Evolutionary conservation across 1,139 yeast genomes (phyloP).

Genomic region (Debaryomyces singareniensis): DNA sequence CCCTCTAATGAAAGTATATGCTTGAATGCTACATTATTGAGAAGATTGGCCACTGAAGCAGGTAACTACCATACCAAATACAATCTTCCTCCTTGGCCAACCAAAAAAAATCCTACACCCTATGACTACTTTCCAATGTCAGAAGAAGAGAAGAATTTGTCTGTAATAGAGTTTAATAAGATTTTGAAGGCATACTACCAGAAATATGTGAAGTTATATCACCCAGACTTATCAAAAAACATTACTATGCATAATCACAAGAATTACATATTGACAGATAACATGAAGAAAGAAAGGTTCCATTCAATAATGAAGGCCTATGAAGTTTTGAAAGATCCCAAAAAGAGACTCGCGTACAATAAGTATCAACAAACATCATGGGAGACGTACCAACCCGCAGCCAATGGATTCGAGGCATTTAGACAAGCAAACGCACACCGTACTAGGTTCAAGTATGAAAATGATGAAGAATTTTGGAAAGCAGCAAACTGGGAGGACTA

Average conservation of each 20-base stretch:
- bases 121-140: constrained; percentile 60
- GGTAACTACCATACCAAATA: constrained; percentile 16
- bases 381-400: constrained; percentile 27
- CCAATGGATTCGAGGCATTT: constrained; percentile 36
- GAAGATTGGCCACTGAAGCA: constrained; percentile 2
- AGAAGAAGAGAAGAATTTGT: constrained; percentile 12
- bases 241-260: constrained; percentile 20
- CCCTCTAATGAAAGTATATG: neutral
- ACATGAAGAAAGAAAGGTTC: constrained; percentile 53
- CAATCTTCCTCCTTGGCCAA: constrained; percentile 52
- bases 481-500: constrained; percentile 76
- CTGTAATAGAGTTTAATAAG: constrained; percentile 31
- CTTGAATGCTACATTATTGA: neutral
- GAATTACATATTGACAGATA: constrained; percentile 22
- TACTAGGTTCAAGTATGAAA: constrained; percentile 21
- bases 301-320: constrained; percentile 72
- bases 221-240: constrained; percentile 62
- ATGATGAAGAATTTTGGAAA: constrained; percentile 50
- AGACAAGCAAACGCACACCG: constrained; percentile 37
- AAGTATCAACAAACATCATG: constrained; percentile 21
- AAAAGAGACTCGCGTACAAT: constrained; percentile 28
- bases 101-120: constrained; percentile 55
- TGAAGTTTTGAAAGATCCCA: constrained; percentile 56
- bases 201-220: constrained; percentile 71
- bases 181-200: constrained; percentile 51